Percentiles rank a stretch among this genome's conserved stretches.
Conservation (phyloP, 2,329 filamentous ascomycete species). For the Alternaria conjuncta region DNA sequence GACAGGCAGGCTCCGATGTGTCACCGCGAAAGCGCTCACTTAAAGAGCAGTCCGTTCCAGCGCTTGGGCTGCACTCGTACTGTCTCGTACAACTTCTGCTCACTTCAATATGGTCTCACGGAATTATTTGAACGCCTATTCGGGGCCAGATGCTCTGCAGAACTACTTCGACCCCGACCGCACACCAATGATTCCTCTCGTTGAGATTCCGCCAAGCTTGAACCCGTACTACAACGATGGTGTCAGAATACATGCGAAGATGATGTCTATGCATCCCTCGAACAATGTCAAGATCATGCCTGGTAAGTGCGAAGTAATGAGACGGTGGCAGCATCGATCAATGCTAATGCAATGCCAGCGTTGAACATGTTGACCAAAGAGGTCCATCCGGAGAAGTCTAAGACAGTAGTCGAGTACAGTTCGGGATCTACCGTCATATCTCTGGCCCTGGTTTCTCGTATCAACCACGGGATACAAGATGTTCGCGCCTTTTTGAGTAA, state of each 20-base stretch:
- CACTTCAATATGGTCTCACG: conserved; percentile 11
- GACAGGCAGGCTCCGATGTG: neutral
- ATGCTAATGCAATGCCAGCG: conserved; percentile 4
- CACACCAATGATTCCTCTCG: conserved; percentile 64
- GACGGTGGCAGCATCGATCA: neutral
- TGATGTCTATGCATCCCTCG: conserved; percentile 69
- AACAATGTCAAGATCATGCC: conserved; percentile 71
- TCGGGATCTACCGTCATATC: conserved; percentile 32
- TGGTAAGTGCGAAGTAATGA: conserved; percentile 43
- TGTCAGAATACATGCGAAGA: conserved; percentile 69
- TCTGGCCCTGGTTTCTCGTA: conserved; percentile 25
- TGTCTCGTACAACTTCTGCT: neutral
- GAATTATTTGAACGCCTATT: conserved; percentile 60
- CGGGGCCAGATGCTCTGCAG: conserved; percentile 62
- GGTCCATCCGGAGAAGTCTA: conserved; percentile 18
- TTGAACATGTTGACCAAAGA: conserved; percentile 27
- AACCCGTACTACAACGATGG: conserved; percentile 65
- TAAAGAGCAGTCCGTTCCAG: conserved; percentile 1
- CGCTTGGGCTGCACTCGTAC: neutral
- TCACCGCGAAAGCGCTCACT: neutral
- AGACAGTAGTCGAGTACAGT: conserved; percentile 28
- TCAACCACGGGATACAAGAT: conserved; percentile 26
- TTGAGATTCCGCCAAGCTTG: conserved; percentile 64
- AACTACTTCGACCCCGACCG: conserved; percentile 67
- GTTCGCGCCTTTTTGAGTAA: conserved; percentile 27